These are phyloP conservation scores for Moricandia arvensis DNA, from an alignment of 345 rosid genomes.

Conservation along the genomic window DNA sequence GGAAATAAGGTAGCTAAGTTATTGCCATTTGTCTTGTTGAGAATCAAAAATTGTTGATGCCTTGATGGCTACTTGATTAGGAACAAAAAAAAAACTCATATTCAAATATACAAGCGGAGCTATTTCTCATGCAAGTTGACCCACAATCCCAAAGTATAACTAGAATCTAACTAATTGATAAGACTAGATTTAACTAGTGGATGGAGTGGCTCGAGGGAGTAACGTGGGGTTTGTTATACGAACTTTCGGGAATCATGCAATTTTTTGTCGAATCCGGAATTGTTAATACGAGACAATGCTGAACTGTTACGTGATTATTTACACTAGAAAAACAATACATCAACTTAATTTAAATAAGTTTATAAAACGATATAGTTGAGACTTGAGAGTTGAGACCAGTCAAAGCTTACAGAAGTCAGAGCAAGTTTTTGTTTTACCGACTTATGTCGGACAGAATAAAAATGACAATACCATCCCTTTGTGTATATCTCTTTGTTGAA, in stretches of 20 bases:
- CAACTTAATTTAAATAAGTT: slow-evolving; percentile 3
- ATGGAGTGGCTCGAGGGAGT: slow-evolving; percentile 77
- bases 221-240: slow-evolving; percentile 35
- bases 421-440: slow-evolving; percentile 38
- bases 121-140: slow-evolving; percentile 39
- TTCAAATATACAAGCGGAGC: slow-evolving; percentile 8
- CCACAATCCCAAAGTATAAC: slow-evolving; percentile 26
- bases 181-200: slow-evolving; percentile 27
- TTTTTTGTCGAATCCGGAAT: slow-evolving; percentile 8
- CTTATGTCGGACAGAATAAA: slow-evolving; percentile 32
- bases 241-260: slow-evolving; percentile 19
- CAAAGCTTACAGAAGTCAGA: slow-evolving; percentile 27
- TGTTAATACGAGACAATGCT: background rate
- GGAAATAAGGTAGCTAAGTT: background rate
- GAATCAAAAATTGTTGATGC: background rate
- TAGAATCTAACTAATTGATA: slow-evolving; percentile 35
- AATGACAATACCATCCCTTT: slow-evolving; percentile 5
- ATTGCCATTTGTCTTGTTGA: slow-evolving; percentile 6
- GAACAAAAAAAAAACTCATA: background rate
- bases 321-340: background rate
- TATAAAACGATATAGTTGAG: slow-evolving; percentile 15
- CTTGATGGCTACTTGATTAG: background rate
- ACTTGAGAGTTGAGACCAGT: slow-evolving; percentile 26
- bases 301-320: background rate
- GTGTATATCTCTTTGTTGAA: slow-evolving; percentile 11